Evolutionary conservation across 2,329 filamentous ascomycete genomes (phyloP).

Genomic region (Leptosphaerulina australis): DNA sequence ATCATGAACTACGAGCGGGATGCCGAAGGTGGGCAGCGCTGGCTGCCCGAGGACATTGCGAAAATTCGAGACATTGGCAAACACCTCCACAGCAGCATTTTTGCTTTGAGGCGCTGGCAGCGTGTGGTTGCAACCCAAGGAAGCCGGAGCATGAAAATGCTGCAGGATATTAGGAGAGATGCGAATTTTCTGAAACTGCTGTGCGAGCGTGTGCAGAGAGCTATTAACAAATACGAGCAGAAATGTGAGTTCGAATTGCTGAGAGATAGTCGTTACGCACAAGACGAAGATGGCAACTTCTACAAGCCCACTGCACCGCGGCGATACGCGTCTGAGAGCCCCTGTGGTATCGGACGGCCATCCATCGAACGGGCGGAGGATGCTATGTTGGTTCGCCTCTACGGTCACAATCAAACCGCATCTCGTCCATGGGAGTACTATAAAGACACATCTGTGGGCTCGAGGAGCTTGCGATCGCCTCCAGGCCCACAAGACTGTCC

Average conservation of each 20-base stretch:
- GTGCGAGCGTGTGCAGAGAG: constrained; percentile 12
- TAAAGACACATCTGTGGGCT: not conserved
- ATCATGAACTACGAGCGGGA: constrained; percentile 25
- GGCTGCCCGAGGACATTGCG: constrained; percentile 20
- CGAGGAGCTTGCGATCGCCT: not conserved
- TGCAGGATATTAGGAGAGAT: constrained; percentile 6
- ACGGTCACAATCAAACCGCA: not conserved
- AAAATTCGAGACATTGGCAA: constrained; percentile 18
- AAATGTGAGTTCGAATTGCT: constrained; percentile 11
- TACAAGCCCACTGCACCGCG: constrained; percentile 8
- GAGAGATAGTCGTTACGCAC: constrained; percentile 5
- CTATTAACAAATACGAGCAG: constrained; percentile 11
- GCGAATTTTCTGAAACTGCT: constrained; percentile 5
- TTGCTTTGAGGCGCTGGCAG: constrained; percentile 12
- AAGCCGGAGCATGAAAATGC: constrained; percentile 7
- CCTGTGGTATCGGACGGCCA: not conserved
- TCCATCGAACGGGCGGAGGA: not conserved
- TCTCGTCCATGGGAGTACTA: not conserved
- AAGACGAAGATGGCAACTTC: constrained; percentile 12
- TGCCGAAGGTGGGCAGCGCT: constrained; percentile 24
- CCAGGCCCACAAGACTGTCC: not conserved
- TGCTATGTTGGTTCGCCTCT: not conserved
- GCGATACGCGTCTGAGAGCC: not conserved
- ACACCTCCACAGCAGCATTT: constrained; percentile 18
- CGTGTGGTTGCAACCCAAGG: constrained; percentile 1